Evolutionary conservation across 306 rosid species (phyloP).

Genomic region (Castanopsis chinensis): DNA sequence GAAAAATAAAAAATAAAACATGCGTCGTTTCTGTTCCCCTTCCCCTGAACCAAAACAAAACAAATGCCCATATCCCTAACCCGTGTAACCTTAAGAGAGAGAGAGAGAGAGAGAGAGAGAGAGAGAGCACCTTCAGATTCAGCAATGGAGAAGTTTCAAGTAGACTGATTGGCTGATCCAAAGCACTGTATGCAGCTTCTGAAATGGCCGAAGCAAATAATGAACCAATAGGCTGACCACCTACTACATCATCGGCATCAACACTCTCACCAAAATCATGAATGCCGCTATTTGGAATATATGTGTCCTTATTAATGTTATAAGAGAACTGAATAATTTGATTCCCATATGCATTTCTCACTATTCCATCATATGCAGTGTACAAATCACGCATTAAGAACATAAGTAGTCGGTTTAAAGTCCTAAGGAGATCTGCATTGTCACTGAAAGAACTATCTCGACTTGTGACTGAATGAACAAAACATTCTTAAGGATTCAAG

Average conservation of each 20-base stretch:
- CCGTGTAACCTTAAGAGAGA: no score
- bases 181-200: conserved; percentile 97
- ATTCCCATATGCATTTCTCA: conserved; percentile 81
- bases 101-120: conserved; percentile 10
- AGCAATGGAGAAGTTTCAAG: conserved; percentile 90
- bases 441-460: no score
- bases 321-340: conserved; percentile 73
- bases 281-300: conserved; percentile 15
- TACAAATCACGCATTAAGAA: conserved; percentile 85
- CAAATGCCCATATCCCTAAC: no score
- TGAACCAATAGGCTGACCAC: conserved; percentile 83
- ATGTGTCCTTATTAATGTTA: conserved; percentile 30
- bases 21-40: no score
- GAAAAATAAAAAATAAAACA: no score
- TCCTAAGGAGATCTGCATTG: no score
- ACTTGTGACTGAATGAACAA: no score
- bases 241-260: conserved; percentile 28
- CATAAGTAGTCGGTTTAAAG: conserved; percentile 75
- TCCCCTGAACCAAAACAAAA: no score
- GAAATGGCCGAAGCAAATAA: conserved; percentile 92
- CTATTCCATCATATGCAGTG: conserved; percentile 85
- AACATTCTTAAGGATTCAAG: no score
- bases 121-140: conserved; percentile 61
- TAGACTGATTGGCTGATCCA: conserved; percentile 91
- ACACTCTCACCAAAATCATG: conserved; percentile 12